Conservation (phyloP, 371 early-diverging fungal genomes). For the Mucor lusitanicus region DNA sequence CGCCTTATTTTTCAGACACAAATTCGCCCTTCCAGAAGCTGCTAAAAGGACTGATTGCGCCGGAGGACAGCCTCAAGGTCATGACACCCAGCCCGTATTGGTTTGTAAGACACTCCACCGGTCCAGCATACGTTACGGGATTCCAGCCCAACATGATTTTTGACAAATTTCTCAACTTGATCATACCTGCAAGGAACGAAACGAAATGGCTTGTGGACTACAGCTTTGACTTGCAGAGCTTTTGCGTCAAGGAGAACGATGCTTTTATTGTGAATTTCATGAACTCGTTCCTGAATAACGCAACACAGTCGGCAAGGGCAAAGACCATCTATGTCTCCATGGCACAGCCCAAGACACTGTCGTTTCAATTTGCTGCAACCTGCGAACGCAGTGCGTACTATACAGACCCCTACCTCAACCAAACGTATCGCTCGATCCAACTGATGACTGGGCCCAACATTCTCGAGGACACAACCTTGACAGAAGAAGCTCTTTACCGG, state of each 20-base stretch:
- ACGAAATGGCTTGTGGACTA: slow-evolving; percentile 15
- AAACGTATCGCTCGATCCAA: slow-evolving; percentile 12
- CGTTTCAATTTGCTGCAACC: slow-evolving; percentile 1
- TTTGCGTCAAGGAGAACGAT: slow-evolving; percentile 13
- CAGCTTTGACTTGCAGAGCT: slow-evolving; percentile 29
- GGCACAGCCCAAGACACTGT: slow-evolving; percentile 10
- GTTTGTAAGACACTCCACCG: slow-evolving; percentile 17
- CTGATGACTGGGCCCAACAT: slow-evolving; percentile 15
- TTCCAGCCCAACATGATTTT: slow-evolving; percentile 41
- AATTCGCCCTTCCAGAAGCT: slow-evolving; percentile 32
- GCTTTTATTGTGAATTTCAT: slow-evolving; percentile 31
- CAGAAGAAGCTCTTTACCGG: slow-evolving; percentile 10
- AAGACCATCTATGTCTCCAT: slow-evolving; percentile 22
- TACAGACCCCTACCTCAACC: slow-evolving; percentile 10
- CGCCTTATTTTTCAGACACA: slow-evolving; percentile 31
- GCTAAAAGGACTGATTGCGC: slow-evolving; percentile 17
- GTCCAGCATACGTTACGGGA: slow-evolving; percentile 29
- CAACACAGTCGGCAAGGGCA: slow-evolving; percentile 18
- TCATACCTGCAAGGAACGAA: slow-evolving; percentile 9
- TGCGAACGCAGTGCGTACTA: neutral
- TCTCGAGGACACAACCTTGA: neutral
- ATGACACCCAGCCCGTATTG: slow-evolving; percentile 35
- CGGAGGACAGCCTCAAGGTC: slow-evolving; percentile 23
- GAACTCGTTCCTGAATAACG: slow-evolving; percentile 23
- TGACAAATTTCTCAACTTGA: slow-evolving; percentile 33